A percentile compares a stretch with the other conserved stretches of the same genome.
phyloP scores from a whole-genome alignment of 2,329 filamentous ascomycete species.

The Trichophyton simii region DNA sequence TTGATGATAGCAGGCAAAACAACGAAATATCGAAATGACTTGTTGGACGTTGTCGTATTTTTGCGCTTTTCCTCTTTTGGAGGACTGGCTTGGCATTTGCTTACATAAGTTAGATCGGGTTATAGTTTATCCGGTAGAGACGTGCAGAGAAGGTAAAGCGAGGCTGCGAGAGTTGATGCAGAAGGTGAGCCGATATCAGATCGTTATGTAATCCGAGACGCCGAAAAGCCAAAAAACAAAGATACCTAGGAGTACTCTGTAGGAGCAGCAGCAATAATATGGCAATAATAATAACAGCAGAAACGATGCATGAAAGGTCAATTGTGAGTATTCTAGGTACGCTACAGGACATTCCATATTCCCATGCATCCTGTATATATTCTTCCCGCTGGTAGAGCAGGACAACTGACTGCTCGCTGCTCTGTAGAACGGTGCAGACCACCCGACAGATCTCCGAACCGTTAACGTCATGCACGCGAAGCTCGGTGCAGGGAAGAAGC shows the following conservation, averaged over 20 bases:
- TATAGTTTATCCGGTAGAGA: not conserved
- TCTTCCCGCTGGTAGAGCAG: too few relatives aligned
- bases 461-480: not conserved
- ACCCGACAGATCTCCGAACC: too few relatives aligned
- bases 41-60: not conserved
- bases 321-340: too few relatives aligned
- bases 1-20: not conserved
- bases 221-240: too few relatives aligned
- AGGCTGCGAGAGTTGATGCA: not conserved
- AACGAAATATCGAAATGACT: not conserved
- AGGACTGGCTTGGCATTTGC: not conserved
- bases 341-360: too few relatives aligned
- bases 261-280: not conserved
- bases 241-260: not conserved
- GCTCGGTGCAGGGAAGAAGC: not conserved
- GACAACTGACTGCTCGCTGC: too few relatives aligned
- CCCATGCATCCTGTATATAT: too few relatives aligned
- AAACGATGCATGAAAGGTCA: not conserved
- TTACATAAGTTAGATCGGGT: not conserved
- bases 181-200: not conserved
- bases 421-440: too few relatives aligned
- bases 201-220: not conserved
- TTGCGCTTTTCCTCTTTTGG: not conserved
- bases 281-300: not conserved
- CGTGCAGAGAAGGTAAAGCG: not conserved